Evolutionary conservation across 495 filamentous ascomycete species (phyloP).

Genomic region (Podospora comata): DNA sequence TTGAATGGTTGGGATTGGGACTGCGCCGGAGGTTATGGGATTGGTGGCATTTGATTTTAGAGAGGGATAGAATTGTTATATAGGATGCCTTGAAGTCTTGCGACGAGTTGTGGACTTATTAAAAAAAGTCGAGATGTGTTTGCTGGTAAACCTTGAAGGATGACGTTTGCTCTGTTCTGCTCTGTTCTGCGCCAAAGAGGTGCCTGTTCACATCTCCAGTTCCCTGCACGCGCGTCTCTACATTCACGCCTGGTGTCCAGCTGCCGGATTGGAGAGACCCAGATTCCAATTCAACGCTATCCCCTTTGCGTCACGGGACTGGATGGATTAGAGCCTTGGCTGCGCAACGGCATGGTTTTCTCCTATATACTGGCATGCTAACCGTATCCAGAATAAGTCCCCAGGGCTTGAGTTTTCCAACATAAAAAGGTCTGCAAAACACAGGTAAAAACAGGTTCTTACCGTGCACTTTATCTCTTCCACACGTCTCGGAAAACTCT

Average conservation of each 20-base stretch:
- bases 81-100: background rate
- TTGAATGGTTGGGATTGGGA: slow-evolving; percentile 2
- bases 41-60: background rate
- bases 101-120: background rate
- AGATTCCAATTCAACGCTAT: background rate
- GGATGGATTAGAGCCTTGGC: background rate
- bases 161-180: slow-evolving; percentile 15
- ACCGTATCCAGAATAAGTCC: no score
- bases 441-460: no score
- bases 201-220: slow-evolving; percentile 3
- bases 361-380: no score
- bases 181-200: slow-evolving; percentile 5
- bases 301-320: background rate
- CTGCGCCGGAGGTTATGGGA: slow-evolving; percentile 6
- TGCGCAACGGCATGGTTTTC: no score
- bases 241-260: background rate
- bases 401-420: no score
- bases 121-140: background rate
- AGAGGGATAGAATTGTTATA: background rate
- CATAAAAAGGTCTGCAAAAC: no score
- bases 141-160: slow-evolving; percentile 8
- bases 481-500: no score
- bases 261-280: background rate
- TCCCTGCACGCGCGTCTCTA: slow-evolving; percentile 5
- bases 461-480: no score